Percentiles rank a stretch among this genome's conserved stretches.
These are phyloP conservation scores for Umbelopsis ramanniana DNA, from an alignment of 192 early-diverging fungal genomes.

Conservation along the genomic window DNA sequence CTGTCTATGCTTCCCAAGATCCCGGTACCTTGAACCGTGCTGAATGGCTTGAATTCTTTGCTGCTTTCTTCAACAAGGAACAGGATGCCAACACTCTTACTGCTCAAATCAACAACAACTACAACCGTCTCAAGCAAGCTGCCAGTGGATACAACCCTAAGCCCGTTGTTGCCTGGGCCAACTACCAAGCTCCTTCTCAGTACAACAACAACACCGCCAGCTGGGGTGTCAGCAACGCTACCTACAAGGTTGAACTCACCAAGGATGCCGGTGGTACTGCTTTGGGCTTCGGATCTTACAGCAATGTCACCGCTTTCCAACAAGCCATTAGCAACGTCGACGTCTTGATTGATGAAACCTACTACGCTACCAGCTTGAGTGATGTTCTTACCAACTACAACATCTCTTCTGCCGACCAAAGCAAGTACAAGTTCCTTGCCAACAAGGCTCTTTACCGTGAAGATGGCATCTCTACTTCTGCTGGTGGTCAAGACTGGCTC, in stretches of 20 bases:
- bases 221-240: slow-evolving; percentile 59
- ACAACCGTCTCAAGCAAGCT: slow-evolving; percentile 53
- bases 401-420: slow-evolving; percentile 38
- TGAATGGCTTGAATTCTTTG: slow-evolving; percentile 64
- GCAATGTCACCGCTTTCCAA: slow-evolving; percentile 49
- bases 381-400: slow-evolving; percentile 63
- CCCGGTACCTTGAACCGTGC: slow-evolving; percentile 57
- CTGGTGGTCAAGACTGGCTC: slow-evolving; percentile 74
- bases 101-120: slow-evolving; percentile 57
- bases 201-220: slow-evolving; percentile 74
- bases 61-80: slow-evolving; percentile 71
- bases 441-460: slow-evolving; percentile 68
- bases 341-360: slow-evolving; percentile 74
- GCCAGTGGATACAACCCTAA: slow-evolving; percentile 33
- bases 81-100: slow-evolving; percentile 50
- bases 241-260: slow-evolving; percentile 64
- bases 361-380: slow-evolving; percentile 45
- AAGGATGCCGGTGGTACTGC: slow-evolving; percentile 65
- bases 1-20: slow-evolving; percentile 50
- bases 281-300: slow-evolving; percentile 29
- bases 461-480: slow-evolving; percentile 65
- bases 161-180: slow-evolving; percentile 68
- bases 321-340: slow-evolving; percentile 61
- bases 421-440: slow-evolving; percentile 64
- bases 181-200: slow-evolving; percentile 56